These are phyloP conservation scores for Eremothecium coryli DNA, from an alignment of 1,139 yeast species.

Conservation along the genomic window DNA sequence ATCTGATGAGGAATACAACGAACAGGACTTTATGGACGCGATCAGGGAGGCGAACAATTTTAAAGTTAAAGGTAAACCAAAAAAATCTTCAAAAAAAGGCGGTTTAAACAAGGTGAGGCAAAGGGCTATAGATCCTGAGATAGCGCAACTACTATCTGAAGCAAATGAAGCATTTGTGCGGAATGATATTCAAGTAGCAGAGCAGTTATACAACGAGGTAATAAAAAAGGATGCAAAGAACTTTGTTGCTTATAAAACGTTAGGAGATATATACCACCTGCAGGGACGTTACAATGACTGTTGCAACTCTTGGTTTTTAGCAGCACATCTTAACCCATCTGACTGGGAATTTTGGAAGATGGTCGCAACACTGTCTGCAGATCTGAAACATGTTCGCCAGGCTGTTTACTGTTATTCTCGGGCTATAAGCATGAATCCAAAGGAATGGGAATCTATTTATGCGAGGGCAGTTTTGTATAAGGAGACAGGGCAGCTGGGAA, in stretches of 20 bases:
- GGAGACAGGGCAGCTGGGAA: slow-evolving; percentile 51
- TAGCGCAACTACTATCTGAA: slow-evolving; percentile 50
- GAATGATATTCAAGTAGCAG: slow-evolving; percentile 57
- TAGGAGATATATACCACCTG: slow-evolving; percentile 74
- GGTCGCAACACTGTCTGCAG: slow-evolving; percentile 68
- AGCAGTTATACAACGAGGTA: slow-evolving; percentile 59
- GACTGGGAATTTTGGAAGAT: slow-evolving; percentile 78
- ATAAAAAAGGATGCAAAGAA: slow-evolving; percentile 69
- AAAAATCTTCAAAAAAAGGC: slow-evolving; percentile 30
- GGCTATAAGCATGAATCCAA: slow-evolving; percentile 54
- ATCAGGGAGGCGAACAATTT: slow-evolving; percentile 56
- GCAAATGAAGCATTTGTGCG: slow-evolving; percentile 77
- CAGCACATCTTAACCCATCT: slow-evolving; percentile 72
- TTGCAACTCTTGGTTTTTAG: slow-evolving; percentile 72
- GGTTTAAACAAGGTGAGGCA: slow-evolving; percentile 32
- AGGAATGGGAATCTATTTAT: slow-evolving; percentile 46
- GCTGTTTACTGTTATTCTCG: slow-evolving; percentile 76
- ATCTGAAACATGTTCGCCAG: slow-evolving; percentile 64
- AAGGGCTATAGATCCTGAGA: slow-evolving; percentile 60
- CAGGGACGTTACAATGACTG: slow-evolving; percentile 63
- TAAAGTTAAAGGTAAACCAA: slow-evolving; percentile 39
- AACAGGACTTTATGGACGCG: slow-evolving; percentile 47
- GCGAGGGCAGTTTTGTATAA: slow-evolving; percentile 59
- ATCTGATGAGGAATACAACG: slow-evolving; percentile 33
- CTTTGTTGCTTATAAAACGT: slow-evolving; percentile 71